A percentile compares a stretch with the other conserved stretches of the same genome.
These are phyloP conservation scores for Nitzschia putrida DNA, from an alignment of 108 stramenopile species.

Conservation along the genomic window DNA sequence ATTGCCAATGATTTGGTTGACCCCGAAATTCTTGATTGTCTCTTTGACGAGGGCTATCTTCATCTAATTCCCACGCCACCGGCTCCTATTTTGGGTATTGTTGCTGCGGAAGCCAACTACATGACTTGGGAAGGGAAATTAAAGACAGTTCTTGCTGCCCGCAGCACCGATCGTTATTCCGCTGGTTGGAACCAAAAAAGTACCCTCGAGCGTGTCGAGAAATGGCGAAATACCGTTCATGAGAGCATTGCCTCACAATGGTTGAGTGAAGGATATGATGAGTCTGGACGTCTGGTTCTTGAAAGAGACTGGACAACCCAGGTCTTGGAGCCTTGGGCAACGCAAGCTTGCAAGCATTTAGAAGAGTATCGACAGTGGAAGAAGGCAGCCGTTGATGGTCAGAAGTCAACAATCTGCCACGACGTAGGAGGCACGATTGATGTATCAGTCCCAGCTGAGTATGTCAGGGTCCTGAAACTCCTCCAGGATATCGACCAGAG, in stretches of 20 bases:
- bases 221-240: slow-evolving; percentile 58
- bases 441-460: slow-evolving; percentile 58
- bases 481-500: slow-evolving; percentile 62
- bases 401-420: too few species aligned
- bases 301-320: slow-evolving; percentile 59
- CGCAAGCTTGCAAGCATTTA: slow-evolving; percentile 53
- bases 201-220: slow-evolving; percentile 46
- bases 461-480: slow-evolving; percentile 50
- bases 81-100: slow-evolving; percentile 52
- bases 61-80: slow-evolving; percentile 73
- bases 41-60: slow-evolving; percentile 80
- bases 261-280: slow-evolving; percentile 47
- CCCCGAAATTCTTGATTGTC: slow-evolving; percentile 70
- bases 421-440: slow-evolving; percentile 4
- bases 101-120: slow-evolving; percentile 65
- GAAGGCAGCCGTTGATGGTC: not conserved
- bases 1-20: slow-evolving; percentile 64
- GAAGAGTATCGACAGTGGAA: slow-evolving; percentile 76
- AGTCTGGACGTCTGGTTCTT: slow-evolving; percentile 46
- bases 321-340: slow-evolving; percentile 69
- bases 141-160: slow-evolving; percentile 60
- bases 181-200: slow-evolving; percentile 63
- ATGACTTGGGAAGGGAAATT: slow-evolving; percentile 71
- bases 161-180: slow-evolving; percentile 43
- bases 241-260: slow-evolving; percentile 48